These are phyloP conservation scores for Suillus placidus DNA, from an alignment of 768 basidiomycete genomes.

Conservation along the genomic window DNA sequence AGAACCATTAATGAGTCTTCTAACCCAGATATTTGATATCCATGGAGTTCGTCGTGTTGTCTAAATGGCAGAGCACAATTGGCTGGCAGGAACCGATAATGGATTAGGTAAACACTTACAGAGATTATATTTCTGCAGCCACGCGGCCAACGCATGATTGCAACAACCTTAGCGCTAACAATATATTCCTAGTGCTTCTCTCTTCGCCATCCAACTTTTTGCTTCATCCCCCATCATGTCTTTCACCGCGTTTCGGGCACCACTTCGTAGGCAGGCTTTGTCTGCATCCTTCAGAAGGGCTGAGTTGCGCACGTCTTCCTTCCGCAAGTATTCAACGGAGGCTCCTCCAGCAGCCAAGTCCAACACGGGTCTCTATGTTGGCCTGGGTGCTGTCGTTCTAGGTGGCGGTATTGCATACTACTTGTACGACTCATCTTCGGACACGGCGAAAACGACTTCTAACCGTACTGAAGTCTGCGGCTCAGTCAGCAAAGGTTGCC, in stretches of 20 bases:
- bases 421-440: constrained; percentile 48
- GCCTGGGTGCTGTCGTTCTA: constrained; percentile 60
- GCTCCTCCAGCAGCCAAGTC: constrained; percentile 48
- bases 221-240: constrained; percentile 48
- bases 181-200: not conserved
- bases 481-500: constrained; percentile 63
- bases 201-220: not conserved
- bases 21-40: not conserved
- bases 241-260: constrained; percentile 52
- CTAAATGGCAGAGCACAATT: constrained; percentile 6
- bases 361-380: constrained; percentile 60
- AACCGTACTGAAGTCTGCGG: constrained; percentile 62
- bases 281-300: constrained; percentile 31
- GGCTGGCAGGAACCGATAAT: constrained; percentile 3
- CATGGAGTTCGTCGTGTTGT: not conserved
- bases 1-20: not conserved
- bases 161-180: too few relatives aligned
- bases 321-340: constrained; percentile 63
- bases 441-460: constrained; percentile 51
- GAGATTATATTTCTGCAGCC: not conserved
- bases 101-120: constrained; percentile 13
- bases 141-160: not conserved
- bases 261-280: constrained; percentile 48
- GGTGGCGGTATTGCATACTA: constrained; percentile 69
- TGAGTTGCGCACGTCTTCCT: constrained; percentile 42